Evolutionary conservation across 371 early-diverging fungal species (phyloP).

Genomic region (Lichtheimia ornata): DNA sequence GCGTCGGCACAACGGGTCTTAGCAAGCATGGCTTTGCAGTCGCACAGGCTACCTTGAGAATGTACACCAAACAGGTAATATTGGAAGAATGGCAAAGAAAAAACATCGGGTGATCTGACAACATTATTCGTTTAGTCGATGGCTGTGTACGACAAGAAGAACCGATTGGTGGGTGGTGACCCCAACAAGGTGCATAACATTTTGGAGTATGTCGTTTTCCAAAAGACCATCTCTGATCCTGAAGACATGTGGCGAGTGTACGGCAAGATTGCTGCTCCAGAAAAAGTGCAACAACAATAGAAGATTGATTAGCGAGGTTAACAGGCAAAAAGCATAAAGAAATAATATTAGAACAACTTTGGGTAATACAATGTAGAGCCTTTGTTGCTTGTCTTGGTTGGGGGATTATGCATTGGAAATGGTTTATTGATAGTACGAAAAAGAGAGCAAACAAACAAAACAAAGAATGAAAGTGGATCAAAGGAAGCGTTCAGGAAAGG

Average conservation of each 20-base stretch:
- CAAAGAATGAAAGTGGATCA: no score
- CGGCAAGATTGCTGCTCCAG: slow-evolving; percentile 64
- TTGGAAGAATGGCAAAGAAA: background rate
- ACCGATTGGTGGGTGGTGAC: slow-evolving; percentile 57
- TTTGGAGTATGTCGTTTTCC: slow-evolving; percentile 73
- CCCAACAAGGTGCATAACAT: slow-evolving; percentile 61
- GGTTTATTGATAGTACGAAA: no score
- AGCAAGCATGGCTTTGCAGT: slow-evolving; percentile 55
- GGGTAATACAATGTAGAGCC: no score
- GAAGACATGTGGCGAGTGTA: slow-evolving; percentile 73
- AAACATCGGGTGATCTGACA: background rate
- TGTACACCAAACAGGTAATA: slow-evolving; percentile 67
- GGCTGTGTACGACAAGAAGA: slow-evolving; percentile 63
- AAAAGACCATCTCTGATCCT: slow-evolving; percentile 64
- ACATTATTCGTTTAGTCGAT: slow-evolving; percentile 47
- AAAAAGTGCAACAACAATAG: slow-evolving; percentile 29
- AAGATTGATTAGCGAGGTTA: slow-evolving; percentile 1
- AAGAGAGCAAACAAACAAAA: no score
- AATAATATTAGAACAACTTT: no score
- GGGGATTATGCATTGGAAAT: no score
- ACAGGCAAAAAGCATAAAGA: no score
- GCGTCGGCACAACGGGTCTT: slow-evolving; percentile 43
- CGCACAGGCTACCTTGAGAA: slow-evolving; percentile 69
- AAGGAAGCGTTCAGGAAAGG: no score
- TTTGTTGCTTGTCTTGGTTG: no score